Base-by-base conservation (phyloP, 192 early-diverging fungal species). In the Coemansia sp. region DNA sequence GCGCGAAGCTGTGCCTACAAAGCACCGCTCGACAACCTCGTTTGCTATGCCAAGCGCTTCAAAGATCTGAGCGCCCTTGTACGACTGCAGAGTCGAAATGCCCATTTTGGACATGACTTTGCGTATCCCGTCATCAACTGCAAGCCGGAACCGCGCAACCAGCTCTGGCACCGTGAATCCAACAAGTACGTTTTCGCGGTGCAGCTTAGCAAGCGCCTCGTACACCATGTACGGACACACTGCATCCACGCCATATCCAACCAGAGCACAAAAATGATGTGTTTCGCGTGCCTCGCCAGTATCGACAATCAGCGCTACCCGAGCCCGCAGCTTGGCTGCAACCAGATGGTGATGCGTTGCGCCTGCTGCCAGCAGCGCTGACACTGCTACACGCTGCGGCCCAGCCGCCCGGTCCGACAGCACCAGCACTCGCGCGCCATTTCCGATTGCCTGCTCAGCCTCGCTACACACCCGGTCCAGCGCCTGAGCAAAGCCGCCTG, bases 101-200 rank as follows among this genome's bases (percentile, higher is more conserved):
- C 97, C 97, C 97, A 98, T 98, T 86, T 98, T 98, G 69, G 95
- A 97, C 95, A 97, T 98, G 58, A 98, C 95, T 82, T 98, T 98
- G 49, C 89, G 84, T 72, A 97, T 93, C 73, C 97, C 97, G 76
- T 98, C 92, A 70, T 94, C 92, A 27, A 89, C 82, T 2, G 92
- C 94, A 72, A 91, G 87, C 62, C 89, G 87, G 83, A 87, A 98
- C 84, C 93, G 94, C 73, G 81, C 80, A 53, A 93, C 75, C 19
- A 95, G 81, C 72, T 91, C 76, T 8, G 88, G 87, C 4, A 85
- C 83, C 14, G 89, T 70, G 1, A 59, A 50, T 0, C 68, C 70
- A 25, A 47, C 21, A 27, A 91, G 64, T 2, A 95, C 78, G 17
- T 88, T 85, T 70, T 97, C 94, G 55, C 94, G 91, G 60, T 90